Percentiles rank a stretch among this genome's conserved stretches.
phyloP scores from a whole-genome alignment of 1,139 yeast species.

The Pichia sp. region DNA sequence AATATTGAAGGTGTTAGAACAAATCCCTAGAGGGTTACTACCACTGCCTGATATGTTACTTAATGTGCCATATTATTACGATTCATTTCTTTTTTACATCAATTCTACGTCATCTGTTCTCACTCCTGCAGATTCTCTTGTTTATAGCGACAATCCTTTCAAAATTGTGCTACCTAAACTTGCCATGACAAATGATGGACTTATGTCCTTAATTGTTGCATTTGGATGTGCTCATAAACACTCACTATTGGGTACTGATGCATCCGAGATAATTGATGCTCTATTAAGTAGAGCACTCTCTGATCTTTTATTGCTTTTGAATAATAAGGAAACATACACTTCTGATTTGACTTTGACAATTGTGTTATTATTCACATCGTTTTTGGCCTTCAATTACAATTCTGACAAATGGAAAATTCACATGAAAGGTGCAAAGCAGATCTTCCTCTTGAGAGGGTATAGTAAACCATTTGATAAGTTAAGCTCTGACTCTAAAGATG shows the following conservation, averaged over 20 bases:
- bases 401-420: conserved; percentile 57
- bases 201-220: conserved; percentile 57
- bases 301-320: conserved; percentile 46
- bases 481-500: conserved; percentile 17
- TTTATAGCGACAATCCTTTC: conserved; percentile 61
- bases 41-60: conserved; percentile 55
- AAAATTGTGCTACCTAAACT: conserved; percentile 56
- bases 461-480: conserved; percentile 28
- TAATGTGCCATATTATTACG: conserved; percentile 52
- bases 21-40: conserved; percentile 42
- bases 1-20: conserved; percentile 15
- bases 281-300: conserved; percentile 50
- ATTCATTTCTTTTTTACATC: conserved; percentile 57
- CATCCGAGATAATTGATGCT: conserved; percentile 41
- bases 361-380: conserved; percentile 54
- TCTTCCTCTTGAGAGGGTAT: conserved; percentile 52
- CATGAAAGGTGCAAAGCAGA: conserved; percentile 62
- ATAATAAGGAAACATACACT: conserved; percentile 45
- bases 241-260: conserved; percentile 32
- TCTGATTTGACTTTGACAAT: conserved; percentile 65
- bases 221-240: conserved; percentile 53
- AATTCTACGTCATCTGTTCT: conserved; percentile 54
- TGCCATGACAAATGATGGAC: conserved; percentile 56
- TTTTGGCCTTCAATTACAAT: conserved; percentile 48
- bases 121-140: conserved; percentile 60